Evolutionary conservation across 306 rosid species (phyloP), one percentile per base, ranked within the genome.

Genomic region (Mimosa bimucronata): DNA sequence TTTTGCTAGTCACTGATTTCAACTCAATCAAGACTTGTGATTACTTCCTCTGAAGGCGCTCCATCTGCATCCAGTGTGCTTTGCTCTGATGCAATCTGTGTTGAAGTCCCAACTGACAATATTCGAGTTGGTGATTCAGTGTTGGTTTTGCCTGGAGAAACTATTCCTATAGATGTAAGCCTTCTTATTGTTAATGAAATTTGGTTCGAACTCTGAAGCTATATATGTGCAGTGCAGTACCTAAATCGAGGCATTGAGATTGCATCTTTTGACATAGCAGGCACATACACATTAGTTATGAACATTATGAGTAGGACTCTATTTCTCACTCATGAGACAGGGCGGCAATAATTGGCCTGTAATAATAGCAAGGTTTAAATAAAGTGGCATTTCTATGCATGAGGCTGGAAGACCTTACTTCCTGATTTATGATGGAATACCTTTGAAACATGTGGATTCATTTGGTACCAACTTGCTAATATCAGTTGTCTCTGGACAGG

Each of bases 81-180:
- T 74, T 78, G 86, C 84, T 82, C 93, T 61, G 95, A 95, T 70
- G 84, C 98, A 81, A 83, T 95, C 38, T 91, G 91, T 81, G 81
- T 93, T 61, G 91, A 91, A 85, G 98, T 91, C 80, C 91, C 97
- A 45, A 95, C 97, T 73, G 99, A 95, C 85, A 97, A 93, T 82
- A 87, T 95, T 85, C 92, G 98, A 83, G 90, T 91, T 62, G 98
- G 99, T 77, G 98, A 95, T 76, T 92, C 97, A 0, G 92, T 95
- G 71, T 86, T 95, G 90, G 96, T 95, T 86, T 85, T 95, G 64
- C 98, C 99, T 26, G 99, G 99, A 73, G 99, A 95, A 85, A 93
- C 97, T 81, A 86, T 95, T 85, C 98, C 96, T 34, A 87, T 92
- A 78, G 99, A 95, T 84, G 98, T 92, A 88, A 92, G 97, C 68